Conservation (phyloP, 805 yeast species). For the Yarrowia sp. region DNA sequence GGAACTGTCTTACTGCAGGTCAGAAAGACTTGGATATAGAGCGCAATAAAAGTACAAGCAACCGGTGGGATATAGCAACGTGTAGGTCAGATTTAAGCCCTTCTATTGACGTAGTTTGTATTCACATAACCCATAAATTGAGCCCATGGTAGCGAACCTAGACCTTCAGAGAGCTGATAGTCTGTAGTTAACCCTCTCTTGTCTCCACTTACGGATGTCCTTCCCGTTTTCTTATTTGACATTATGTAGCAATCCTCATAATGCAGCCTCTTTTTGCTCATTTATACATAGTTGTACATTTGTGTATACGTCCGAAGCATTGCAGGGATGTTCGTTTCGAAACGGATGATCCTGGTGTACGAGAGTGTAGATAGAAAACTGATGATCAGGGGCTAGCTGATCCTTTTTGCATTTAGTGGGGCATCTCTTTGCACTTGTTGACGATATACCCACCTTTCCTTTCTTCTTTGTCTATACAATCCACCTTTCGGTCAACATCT, state of each 20-base stretch:
- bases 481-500: not conserved
- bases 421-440: too few relatives aligned
- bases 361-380: not conserved
- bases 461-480: too few relatives aligned
- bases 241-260: not conserved
- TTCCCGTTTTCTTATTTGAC: not conserved
- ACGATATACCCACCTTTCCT: too few relatives aligned
- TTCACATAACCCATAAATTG: not conserved
- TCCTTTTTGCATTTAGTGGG: too few relatives aligned
- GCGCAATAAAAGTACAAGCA: not conserved
- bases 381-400: not conserved
- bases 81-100: not conserved
- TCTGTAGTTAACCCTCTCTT: not conserved
- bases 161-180: not conserved
- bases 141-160: not conserved
- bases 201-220: not conserved
- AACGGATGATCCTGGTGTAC: not conserved
- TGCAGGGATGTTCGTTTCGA: not conserved
- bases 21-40: not conserved
- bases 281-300: not conserved
- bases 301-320: not conserved
- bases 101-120: not conserved
- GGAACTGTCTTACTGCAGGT: not conserved
- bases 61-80: not conserved
- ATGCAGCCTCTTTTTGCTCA: not conserved